Evolutionary conservation across 805 yeast genomes (phyloP).

Genomic region (Starmerella apis): DNA sequence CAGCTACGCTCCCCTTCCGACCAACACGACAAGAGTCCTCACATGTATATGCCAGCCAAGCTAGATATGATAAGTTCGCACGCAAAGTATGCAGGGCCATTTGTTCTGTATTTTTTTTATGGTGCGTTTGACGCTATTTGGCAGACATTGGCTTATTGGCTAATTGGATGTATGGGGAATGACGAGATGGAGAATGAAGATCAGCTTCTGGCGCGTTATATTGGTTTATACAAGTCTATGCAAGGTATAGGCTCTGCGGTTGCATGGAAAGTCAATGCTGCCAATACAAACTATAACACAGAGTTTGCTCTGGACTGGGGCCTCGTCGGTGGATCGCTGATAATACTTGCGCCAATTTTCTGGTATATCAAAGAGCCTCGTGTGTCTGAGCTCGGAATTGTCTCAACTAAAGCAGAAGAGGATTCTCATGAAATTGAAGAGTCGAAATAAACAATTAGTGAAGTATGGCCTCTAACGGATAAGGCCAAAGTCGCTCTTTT

Average conservation of each 20-base stretch:
- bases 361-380: constrained; percentile 17
- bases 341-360: constrained; percentile 29
- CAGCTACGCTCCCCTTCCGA: constrained; percentile 28
- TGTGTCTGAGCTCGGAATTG: constrained; percentile 1
- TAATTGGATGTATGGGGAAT: constrained; percentile 41
- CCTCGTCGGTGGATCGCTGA: constrained; percentile 39
- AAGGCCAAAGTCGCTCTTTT: too few species aligned
- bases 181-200: constrained; percentile 26
- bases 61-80: constrained; percentile 38
- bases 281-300: constrained; percentile 32
- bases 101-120: constrained; percentile 53
- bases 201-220: constrained; percentile 42
- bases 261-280: constrained; percentile 48
- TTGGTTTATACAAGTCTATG: constrained; percentile 53
- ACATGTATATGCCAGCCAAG: constrained; percentile 26
- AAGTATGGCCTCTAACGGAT: too few species aligned
- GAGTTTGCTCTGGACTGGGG: constrained; percentile 47
- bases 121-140: constrained; percentile 51
- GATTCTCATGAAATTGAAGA: not conserved
- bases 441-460: not conserved
- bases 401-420: not conserved
- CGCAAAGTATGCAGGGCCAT: constrained; percentile 46
- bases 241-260: constrained; percentile 57
- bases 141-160: constrained; percentile 50
- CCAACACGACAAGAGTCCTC: constrained; percentile 28